Percentiles rank a stretch among this genome's conserved stretches.
Evolutionary conservation across 345 rosid genomes (phyloP).

Genomic region (Punica granatum): DNA sequence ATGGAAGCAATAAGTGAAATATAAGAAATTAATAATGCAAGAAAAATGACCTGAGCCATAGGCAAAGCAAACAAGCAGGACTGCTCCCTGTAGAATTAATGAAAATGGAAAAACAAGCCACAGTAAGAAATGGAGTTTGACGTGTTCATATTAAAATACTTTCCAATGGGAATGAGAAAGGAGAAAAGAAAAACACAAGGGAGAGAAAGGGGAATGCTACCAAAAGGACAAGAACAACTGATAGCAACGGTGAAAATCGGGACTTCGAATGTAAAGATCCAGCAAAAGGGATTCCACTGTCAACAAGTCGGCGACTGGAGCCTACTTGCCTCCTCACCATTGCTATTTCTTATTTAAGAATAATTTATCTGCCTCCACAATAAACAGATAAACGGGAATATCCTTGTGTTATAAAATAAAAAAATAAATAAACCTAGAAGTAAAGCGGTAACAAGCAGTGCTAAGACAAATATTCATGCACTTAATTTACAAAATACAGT

Average conservation of each 20-base stretch:
- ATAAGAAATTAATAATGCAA: neutral
- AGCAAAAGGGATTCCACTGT: conserved; percentile 61
- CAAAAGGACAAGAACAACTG: conserved; percentile 61
- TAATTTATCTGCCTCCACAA: conserved; percentile 1
- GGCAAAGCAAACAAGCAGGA: conserved; percentile 66
- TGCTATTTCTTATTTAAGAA: conserved; percentile 5
- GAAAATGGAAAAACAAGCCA: neutral
- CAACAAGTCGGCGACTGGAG: conserved; percentile 67
- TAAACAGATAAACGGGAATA: neutral
- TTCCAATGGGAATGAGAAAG: neutral
- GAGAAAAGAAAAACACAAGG: neutral
- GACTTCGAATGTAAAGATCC: conserved; percentile 75
- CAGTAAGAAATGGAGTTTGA: neutral
- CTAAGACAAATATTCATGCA: neutral
- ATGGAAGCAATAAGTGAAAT: neutral
- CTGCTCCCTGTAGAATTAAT: conserved; percentile 52
- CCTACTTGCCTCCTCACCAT: conserved; percentile 90
- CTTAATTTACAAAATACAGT: neutral
- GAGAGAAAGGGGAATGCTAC: conserved; percentile 21
- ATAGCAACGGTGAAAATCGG: conserved; percentile 64
- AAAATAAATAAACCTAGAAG: neutral
- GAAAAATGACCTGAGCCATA: conserved; percentile 49
- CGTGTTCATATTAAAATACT: neutral
- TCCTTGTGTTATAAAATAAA: neutral
- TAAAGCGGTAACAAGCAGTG: neutral